Conservation (phyloP, 2,329 filamentous ascomycete genomes). For the Cercospora beticola region DNA sequence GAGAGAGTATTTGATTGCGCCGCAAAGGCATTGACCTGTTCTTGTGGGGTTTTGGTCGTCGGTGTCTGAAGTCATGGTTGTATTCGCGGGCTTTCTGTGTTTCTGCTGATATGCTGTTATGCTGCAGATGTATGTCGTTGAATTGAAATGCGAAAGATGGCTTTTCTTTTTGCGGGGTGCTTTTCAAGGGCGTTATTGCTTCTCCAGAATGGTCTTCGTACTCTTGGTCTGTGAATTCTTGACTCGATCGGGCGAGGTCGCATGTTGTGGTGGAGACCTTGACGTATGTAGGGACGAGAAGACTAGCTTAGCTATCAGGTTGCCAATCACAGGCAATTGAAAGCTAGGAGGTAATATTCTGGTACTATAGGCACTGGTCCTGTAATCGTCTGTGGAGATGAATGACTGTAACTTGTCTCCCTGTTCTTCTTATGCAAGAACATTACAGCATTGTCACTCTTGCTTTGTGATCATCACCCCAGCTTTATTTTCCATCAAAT, state of each 20-base stretch:
- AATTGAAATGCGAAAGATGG: neutral
- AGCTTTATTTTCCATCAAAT: neutral
- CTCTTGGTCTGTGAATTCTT: neutral
- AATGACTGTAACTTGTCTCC: neutral
- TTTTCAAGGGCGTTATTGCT: neutral
- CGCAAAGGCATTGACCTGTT: constrained; percentile 46
- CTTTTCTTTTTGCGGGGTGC: neutral
- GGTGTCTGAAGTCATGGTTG: neutral
- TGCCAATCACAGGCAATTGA: neutral
- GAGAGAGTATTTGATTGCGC: constrained; percentile 47
- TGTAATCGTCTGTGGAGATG: neutral
- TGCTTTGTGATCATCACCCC: neutral
- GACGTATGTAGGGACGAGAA: neutral
- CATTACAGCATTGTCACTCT: neutral
- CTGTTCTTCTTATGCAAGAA: neutral
- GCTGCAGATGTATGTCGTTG: neutral
- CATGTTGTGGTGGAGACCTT: neutral
- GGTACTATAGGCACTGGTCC: neutral
- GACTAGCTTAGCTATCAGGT: neutral
- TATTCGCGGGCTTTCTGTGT: neutral
- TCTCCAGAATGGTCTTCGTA: neutral
- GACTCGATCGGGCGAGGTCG: neutral
- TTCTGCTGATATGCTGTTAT: neutral
- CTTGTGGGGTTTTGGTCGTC: neutral
- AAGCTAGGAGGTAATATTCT: neutral